These are phyloP conservation scores for Stipa capillata DNA, from an alignment of 176 grass and related monocot species.

Conservation along the genomic window DNA sequence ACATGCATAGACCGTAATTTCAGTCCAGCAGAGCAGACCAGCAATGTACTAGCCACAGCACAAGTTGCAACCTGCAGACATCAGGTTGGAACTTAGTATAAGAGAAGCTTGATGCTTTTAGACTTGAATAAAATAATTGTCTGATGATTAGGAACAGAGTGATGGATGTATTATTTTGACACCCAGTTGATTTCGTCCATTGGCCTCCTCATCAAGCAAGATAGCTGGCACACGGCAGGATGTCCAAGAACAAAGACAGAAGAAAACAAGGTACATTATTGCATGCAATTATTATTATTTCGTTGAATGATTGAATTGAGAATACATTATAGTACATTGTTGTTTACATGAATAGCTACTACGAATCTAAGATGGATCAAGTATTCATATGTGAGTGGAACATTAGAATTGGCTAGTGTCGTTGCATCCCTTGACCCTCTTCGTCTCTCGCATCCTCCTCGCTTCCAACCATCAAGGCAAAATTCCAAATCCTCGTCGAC, in stretches of 20 bases:
- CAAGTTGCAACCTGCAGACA: neutral
- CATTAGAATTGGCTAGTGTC: neutral
- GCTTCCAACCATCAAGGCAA: neutral
- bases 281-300: neutral
- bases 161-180: neutral
- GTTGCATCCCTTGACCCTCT: too few species aligned
- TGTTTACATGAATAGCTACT: conserved; percentile 5
- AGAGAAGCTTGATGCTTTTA: neutral
- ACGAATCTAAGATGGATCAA: neutral
- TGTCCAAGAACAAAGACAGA: neutral
- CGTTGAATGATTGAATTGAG: neutral
- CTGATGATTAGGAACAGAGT: conserved; percentile 1
- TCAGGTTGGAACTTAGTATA: neutral
- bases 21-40: neutral
- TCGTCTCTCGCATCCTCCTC: neutral
- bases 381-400: neutral
- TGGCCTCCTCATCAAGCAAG: neutral
- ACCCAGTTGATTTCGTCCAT: conserved; percentile 4
- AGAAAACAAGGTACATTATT: conserved; percentile 9
- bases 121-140: neutral
- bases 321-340: conserved; percentile 4
- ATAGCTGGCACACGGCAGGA: conserved; percentile 13
- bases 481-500: neutral
- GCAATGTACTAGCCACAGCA: neutral
- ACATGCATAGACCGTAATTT: neutral